A percentile compares a stretch with the other conserved stretches of the same genome.
Evolutionary conservation across 805 yeast genomes (phyloP).

Genomic region (Jamesozyma piceae): DNA sequence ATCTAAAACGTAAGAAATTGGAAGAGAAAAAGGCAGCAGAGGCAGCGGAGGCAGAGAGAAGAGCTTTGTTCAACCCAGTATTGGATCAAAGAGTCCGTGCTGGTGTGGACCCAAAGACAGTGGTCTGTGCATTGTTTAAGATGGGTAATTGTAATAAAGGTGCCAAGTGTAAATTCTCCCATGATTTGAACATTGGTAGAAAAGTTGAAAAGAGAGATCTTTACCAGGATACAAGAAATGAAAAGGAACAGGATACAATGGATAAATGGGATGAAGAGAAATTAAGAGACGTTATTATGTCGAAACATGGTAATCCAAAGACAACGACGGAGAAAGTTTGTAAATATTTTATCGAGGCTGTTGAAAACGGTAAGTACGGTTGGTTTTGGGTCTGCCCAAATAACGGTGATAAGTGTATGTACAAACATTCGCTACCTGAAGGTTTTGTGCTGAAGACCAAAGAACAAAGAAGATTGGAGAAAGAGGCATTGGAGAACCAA

Average conservation of each 20-base stretch:
- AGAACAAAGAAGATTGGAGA: constrained; percentile 87
- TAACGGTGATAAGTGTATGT: constrained; percentile 86
- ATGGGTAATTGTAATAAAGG: constrained; percentile 80
- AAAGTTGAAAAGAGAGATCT: constrained; percentile 85
- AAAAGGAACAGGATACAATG: constrained; percentile 78
- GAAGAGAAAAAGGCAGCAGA: constrained; percentile 89
- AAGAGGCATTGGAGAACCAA: constrained; percentile 69
- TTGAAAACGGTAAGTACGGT: constrained; percentile 94
- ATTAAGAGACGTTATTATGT: constrained; percentile 70
- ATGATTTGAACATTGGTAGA: constrained; percentile 76
- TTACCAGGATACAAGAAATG: constrained; percentile 74
- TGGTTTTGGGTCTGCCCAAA: constrained; percentile 99
- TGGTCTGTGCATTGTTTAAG: constrained; percentile 83
- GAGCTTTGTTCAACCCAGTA: constrained; percentile 57
- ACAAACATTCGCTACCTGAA: constrained; percentile 90
- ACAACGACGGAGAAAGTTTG: constrained; percentile 94
- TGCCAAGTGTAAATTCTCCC: constrained; percentile 80
- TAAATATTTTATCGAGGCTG: constrained; percentile 90
- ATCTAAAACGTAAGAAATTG: constrained; percentile 54
- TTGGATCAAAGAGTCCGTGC: constrained; percentile 84
- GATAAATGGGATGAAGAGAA: constrained; percentile 96
- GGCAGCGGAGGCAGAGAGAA: constrained; percentile 79
- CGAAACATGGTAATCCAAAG: constrained; percentile 90
- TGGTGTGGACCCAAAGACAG: constrained; percentile 95
- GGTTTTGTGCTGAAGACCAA: constrained; percentile 95